Conservation (phyloP, 495 filamentous ascomycete species). For the Lentithecium fluviatile region DNA sequence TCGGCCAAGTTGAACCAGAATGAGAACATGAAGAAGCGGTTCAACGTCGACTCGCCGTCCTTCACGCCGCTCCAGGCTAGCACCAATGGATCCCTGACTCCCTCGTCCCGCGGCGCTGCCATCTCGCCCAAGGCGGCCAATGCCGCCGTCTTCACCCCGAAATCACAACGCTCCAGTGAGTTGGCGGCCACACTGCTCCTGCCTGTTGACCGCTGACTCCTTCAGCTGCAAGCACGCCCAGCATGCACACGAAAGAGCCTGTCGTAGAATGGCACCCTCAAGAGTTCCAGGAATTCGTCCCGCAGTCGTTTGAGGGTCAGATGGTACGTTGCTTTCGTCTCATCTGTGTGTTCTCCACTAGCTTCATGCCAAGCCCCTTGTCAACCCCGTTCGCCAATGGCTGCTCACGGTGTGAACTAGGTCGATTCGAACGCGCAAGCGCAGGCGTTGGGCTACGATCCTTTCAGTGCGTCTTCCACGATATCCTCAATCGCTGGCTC, state of each 20-base stretch:
- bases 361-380: background rate
- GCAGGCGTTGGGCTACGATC: conserved; percentile 27
- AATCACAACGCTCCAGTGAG: conserved; percentile 40
- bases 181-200: conserved; percentile 33
- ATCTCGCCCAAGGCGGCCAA: conserved; percentile 85
- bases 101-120: conserved; percentile 56
- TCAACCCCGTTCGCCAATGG: no score
- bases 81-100: conserved; percentile 50
- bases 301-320: conserved; percentile 67
- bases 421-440: conserved; percentile 27
- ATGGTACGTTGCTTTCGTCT: conserved; percentile 52
- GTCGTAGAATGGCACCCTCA: conserved; percentile 57
- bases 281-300: conserved; percentile 78
- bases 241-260: conserved; percentile 52
- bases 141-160: conserved; percentile 90
- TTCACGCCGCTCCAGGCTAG: conserved; percentile 75
- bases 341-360: conserved; percentile 21
- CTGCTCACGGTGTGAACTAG: conserved; percentile 9
- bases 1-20: conserved; percentile 56
- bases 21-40: conserved; percentile 64
- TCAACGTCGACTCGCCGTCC: conserved; percentile 94
- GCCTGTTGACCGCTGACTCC: conserved; percentile 36
- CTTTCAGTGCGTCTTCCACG: conserved; percentile 26
- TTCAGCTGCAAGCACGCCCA: conserved; percentile 51
- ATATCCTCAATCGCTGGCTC: conserved; percentile 18